phyloP scores from a whole-genome alignment of 306 rosid species.

The Ammopiptanthus mongolicus region DNA sequence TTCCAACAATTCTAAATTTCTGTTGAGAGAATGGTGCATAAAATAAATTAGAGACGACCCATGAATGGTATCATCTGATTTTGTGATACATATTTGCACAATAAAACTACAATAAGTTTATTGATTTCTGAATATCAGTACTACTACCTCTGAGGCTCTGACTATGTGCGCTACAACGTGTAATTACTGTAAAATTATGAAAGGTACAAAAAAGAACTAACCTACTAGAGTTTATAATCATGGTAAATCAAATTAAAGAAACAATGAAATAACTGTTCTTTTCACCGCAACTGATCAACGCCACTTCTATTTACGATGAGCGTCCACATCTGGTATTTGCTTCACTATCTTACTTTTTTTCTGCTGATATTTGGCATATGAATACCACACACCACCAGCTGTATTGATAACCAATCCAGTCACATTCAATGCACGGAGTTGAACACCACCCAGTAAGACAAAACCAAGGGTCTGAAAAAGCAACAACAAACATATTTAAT shows the following conservation, averaged over 20 bases:
- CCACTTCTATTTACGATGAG: constrained; percentile 54
- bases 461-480: constrained; percentile 80
- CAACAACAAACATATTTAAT: not conserved
- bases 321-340: constrained; percentile 45
- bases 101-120: not conserved
- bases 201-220: not conserved
- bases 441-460: constrained; percentile 75
- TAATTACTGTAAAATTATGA: constrained; percentile 9
- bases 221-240: not conserved
- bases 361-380: constrained; percentile 81
- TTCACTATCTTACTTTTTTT: constrained; percentile 55
- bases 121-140: not conserved
- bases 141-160: constrained; percentile 2
- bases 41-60: not conserved
- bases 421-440: constrained; percentile 81
- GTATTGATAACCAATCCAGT: constrained; percentile 85
- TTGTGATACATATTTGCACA: not conserved
- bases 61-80: not conserved
- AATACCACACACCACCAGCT: constrained; percentile 94
- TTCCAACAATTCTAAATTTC: not conserved
- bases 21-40: not conserved
- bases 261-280: constrained; percentile 20
- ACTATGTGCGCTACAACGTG: constrained; percentile 9
- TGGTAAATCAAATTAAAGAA: not conserved
- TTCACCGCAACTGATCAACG: constrained; percentile 3